Evolutionary conservation across 208 protist species (phyloP).

Genomic region (Trypanosoma boissoni): DNA sequence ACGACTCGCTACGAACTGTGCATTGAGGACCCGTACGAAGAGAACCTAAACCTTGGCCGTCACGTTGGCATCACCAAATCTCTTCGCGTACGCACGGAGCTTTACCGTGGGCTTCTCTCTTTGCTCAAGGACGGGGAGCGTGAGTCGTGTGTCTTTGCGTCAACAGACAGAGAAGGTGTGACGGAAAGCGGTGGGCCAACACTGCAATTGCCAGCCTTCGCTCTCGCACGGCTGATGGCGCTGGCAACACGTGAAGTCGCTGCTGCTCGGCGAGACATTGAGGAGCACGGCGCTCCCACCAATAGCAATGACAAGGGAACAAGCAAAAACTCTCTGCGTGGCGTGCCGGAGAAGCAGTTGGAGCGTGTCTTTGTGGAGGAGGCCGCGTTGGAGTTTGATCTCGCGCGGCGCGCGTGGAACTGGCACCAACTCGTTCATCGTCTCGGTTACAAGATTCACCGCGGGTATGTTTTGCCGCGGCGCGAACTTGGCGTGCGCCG

Average conservation of each 20-base stretch:
- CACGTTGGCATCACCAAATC: constrained; percentile 87
- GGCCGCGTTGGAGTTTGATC: constrained; percentile 51
- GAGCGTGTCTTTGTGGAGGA: constrained; percentile 33
- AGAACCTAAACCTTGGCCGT: constrained; percentile 80
- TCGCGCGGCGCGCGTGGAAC: constrained; percentile 73
- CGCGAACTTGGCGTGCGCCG: constrained; percentile 52
- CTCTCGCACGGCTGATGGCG: constrained; percentile 25
- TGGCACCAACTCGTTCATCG: constrained; percentile 81
- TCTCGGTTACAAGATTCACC: constrained; percentile 63
- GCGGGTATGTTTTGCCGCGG: constrained; percentile 42
- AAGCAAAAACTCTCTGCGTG: constrained; percentile 1
- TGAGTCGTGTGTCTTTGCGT: constrained; percentile 73
- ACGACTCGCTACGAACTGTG: constrained; percentile 74
- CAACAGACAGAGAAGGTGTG: constrained; percentile 24
- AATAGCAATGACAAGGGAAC: too few species aligned
- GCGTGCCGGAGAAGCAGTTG: constrained; percentile 32
- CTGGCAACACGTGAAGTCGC: constrained; percentile 21
- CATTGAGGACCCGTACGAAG: constrained; percentile 91
- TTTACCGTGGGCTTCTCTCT: constrained; percentile 72
- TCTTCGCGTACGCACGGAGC: constrained; percentile 77
- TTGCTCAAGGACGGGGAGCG: constrained; percentile 68
- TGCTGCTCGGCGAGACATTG: neutral
- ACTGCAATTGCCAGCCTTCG: too few species aligned
- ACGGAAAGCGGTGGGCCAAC: too few species aligned
- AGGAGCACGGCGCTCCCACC: too few species aligned